Conservation (phyloP, 1,284 basidiomycete species). For the Fomitopsis betulina region DNA sequence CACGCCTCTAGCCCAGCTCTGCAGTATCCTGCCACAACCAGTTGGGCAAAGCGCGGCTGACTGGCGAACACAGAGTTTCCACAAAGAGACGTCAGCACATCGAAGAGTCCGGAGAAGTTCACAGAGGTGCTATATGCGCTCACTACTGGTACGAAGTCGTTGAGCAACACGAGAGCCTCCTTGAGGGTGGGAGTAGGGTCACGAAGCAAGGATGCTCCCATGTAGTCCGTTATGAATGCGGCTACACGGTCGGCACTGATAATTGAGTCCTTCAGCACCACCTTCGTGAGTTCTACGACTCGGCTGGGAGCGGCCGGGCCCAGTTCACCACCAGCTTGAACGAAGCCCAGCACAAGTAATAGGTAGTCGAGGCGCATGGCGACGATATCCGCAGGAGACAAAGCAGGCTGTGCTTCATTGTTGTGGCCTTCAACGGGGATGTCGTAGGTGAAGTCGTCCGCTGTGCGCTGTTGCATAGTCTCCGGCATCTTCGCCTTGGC, state of each 20-base stretch:
- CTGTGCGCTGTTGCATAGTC: constrained; percentile 24
- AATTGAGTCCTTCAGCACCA: constrained; percentile 52
- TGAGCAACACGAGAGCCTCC: constrained; percentile 49
- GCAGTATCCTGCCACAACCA: constrained; percentile 60
- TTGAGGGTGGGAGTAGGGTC: constrained; percentile 41
- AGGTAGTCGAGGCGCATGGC: constrained; percentile 67
- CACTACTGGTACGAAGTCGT: constrained; percentile 56
- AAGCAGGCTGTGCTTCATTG: constrained; percentile 36
- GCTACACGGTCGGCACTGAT: constrained; percentile 37
- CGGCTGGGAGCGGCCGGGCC: constrained; percentile 41
- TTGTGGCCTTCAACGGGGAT: constrained; percentile 18
- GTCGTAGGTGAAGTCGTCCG: constrained; percentile 23
- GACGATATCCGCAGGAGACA: constrained; percentile 47
- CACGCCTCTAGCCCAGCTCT: constrained; percentile 53
- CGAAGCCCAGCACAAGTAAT: constrained; percentile 51
- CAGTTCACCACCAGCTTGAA: constrained; percentile 52
- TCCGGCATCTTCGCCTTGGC: constrained; percentile 46
- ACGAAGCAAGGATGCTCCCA: constrained; percentile 41
- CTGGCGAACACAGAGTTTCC: constrained; percentile 44
- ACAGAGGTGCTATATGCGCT: constrained; percentile 45
- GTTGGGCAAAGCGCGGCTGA: constrained; percentile 44
- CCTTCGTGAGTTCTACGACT: constrained; percentile 54
- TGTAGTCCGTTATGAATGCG: constrained; percentile 47
- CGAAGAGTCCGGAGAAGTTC: constrained; percentile 62
- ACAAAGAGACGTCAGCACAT: constrained; percentile 47